These are phyloP conservation scores for Hanseniaspora uvarum DNA, from an alignment of 1,139 yeast species.

Conservation along the genomic window DNA sequence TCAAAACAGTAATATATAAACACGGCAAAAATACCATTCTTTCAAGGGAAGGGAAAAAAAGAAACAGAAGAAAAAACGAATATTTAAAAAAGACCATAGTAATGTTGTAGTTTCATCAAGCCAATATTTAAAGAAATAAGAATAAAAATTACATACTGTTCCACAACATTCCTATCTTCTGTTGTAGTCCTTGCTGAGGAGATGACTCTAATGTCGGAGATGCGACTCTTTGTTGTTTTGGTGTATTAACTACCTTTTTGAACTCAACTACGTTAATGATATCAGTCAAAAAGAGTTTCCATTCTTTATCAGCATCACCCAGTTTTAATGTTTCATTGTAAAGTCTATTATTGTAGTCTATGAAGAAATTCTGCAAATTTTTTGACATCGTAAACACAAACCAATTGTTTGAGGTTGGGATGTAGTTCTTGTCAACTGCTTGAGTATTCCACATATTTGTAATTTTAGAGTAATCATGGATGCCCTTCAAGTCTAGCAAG, in stretches of 20 bases:
- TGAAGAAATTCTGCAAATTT: slow-evolving; percentile 1
- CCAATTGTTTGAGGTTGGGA: slow-evolving; percentile 6
- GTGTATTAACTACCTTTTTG: not conserved
- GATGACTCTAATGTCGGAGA: not conserved
- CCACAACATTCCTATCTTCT: slow-evolving; percentile 14
- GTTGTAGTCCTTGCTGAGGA: slow-evolving; percentile 13
- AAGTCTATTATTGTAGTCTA: slow-evolving; percentile 10
- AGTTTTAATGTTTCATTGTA: not conserved
- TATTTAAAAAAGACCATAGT: no score
- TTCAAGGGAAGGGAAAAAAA: not conserved
- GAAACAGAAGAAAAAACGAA: not conserved
- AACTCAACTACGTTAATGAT: slow-evolving; percentile 13
- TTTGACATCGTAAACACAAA: slow-evolving; percentile 10
- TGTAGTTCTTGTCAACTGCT: slow-evolving; percentile 1
- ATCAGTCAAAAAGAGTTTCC: slow-evolving; percentile 13
- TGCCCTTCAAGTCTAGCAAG: slow-evolving; percentile 3
- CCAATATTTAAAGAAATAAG: slow-evolving; percentile 31
- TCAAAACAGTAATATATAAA: no score
- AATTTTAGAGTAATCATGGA: not conserved
- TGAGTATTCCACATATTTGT: slow-evolving; percentile 1
- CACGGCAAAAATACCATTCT: not conserved
- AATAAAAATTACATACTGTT: slow-evolving; percentile 6
- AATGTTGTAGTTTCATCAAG: not conserved
- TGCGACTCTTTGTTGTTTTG: not conserved
- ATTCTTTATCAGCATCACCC: not conserved